Conservation (phyloP, 768 basidiomycete species). For the Kwoniella europaea region DNA sequence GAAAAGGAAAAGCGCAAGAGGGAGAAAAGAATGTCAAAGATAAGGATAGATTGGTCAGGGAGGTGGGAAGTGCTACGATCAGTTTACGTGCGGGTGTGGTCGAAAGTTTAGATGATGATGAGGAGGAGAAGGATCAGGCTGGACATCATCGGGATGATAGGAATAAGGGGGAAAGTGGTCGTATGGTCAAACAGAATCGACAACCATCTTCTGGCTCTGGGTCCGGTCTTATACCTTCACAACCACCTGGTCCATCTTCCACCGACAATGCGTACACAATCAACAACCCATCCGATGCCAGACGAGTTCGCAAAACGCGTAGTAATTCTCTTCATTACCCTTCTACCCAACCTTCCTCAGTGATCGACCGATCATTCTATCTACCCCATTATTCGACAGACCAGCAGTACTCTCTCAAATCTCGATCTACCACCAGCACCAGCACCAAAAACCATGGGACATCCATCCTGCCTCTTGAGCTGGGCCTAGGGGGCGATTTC, state of each 20-base stretch:
- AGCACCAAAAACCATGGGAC: background rate
- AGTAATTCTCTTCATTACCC: conserved; percentile 45
- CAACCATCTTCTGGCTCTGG: background rate
- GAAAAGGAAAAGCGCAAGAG: conserved; percentile 15
- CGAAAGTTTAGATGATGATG: conserved; percentile 33
- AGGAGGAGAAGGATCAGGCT: conserved; percentile 23
- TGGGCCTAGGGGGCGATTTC: conserved; percentile 56
- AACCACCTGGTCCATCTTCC: too few species aligned
- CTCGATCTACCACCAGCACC: conserved; percentile 2
- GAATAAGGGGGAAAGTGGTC: background rate
- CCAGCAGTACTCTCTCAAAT: conserved; percentile 48
- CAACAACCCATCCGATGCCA: too few species aligned
- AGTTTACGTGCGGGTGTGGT: conserved; percentile 39
- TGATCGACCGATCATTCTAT: conserved; percentile 30
- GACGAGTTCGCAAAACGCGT: conserved; percentile 3
- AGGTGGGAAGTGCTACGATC: conserved; percentile 49
- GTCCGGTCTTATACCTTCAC: background rate
- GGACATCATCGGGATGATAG: background rate
- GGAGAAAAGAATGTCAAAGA: conserved; percentile 17
- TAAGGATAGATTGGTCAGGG: conserved; percentile 15
- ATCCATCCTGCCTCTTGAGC: conserved; percentile 41
- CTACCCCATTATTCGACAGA: conserved; percentile 56
- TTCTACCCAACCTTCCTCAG: conserved; percentile 2
- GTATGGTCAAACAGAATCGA: background rate
- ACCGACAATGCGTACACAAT: too few species aligned